phyloP scores from a whole-genome alignment of 345 rosid genomes.

The Hypericum androsaemum region DNA sequence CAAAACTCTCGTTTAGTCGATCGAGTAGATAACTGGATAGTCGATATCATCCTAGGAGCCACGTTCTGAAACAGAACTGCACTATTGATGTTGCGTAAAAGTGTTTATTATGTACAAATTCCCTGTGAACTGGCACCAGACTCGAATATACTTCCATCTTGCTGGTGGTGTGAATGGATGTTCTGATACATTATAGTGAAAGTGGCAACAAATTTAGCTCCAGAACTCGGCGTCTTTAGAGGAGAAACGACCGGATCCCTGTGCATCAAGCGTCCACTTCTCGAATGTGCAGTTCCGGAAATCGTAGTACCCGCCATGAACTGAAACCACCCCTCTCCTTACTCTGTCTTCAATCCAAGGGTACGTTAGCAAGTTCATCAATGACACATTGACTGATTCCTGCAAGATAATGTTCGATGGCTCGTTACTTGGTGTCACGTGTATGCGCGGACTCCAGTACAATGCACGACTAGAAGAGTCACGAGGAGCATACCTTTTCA shows the following conservation, averaged over 20 bases:
- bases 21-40: too few species aligned
- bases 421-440: not conserved
- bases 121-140: too few species aligned
- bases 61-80: too few species aligned
- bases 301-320: conserved; percentile 68
- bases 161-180: too few species aligned
- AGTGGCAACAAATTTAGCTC: conserved; percentile 29
- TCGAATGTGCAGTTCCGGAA: conserved; percentile 46
- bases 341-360: conserved; percentile 66
- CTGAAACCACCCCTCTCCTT: conserved; percentile 24
- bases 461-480: not conserved
- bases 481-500: conserved; percentile 15
- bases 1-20: too few species aligned
- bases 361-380: conserved; percentile 54
- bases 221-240: conserved; percentile 32
- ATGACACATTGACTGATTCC: conserved; percentile 57
- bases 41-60: too few species aligned
- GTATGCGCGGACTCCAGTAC: not conserved
- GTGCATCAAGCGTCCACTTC: conserved; percentile 26
- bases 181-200: too few species aligned
- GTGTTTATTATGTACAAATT: too few species aligned
- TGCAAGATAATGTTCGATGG: conserved; percentile 14
- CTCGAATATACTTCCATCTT: too few species aligned
- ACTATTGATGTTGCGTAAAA: too few species aligned
- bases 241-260: conserved; percentile 15